Percentiles rank a stretch among this genome's conserved stretches.
These are phyloP conservation scores for Beauveria medogensis DNA, from an alignment of 2,329 filamentous ascomycete species.

Conservation along the genomic window DNA sequence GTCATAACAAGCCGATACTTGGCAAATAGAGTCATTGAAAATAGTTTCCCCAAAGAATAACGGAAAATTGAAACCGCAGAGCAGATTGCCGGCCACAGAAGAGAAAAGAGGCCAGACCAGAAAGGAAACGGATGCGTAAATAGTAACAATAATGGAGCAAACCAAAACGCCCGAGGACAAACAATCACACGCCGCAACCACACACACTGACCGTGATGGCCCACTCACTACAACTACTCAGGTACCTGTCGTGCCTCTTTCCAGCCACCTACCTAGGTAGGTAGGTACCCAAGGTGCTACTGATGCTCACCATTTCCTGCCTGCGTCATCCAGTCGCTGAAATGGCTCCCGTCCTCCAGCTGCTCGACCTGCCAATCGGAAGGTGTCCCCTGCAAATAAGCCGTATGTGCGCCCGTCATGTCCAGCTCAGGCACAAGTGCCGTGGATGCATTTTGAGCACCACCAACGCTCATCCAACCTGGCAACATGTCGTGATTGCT, in stretches of 20 bases:
- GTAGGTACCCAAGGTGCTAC: background rate
- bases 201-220: background rate
- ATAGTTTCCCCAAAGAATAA: background rate
- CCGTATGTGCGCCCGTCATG: conserved; percentile 16
- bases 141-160: background rate
- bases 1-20: no score
- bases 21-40: background rate
- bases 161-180: conserved; percentile 1
- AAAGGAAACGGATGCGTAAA: background rate
- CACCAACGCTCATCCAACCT: background rate
- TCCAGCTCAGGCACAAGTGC: conserved; percentile 14
- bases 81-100: background rate
- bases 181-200: background rate
- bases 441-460: background rate
- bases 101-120: background rate
- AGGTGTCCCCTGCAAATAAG: conserved; percentile 24
- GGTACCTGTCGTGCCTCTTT: no score
- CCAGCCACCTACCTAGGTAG: no score
- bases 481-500: background rate
- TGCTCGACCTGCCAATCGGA: conserved; percentile 29
- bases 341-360: conserved; percentile 23
- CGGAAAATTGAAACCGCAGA: background rate
- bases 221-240: background rate
- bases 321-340: conserved; percentile 25
- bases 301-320: conserved; percentile 18